Evolutionary conservation across 2,329 filamentous ascomycete genomes (phyloP), one percentile per base, ranked within the genome.

Genomic region (Aspergillus eucalypticola): DNA sequence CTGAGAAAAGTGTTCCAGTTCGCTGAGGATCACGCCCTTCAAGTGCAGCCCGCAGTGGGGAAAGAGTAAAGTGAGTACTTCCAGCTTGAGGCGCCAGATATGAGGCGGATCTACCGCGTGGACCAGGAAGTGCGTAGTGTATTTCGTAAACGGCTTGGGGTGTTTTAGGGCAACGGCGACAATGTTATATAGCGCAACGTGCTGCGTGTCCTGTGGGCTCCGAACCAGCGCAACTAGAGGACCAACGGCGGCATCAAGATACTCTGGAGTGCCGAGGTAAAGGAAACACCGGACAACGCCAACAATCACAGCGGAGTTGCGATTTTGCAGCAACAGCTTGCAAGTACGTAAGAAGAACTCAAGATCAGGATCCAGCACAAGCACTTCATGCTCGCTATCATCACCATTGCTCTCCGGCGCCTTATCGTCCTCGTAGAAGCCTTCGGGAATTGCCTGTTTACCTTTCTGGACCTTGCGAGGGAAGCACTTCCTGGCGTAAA

Each of bases 131-230:
- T 96, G 95, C 35, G 90, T 90, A 17, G 90, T 86, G 71, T 96
- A 94, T 71, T 87, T 90, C 58, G 94, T 90, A 73, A 99, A 99
- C n/a, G 89, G 85, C 41, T 85, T 81, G 0, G 95, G 92, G 15
- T 86, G 83, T 27, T 83, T 81, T 10, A 98, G 82, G 69, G 91
- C 95, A 48, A 99, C 90, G n/a, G 92, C 90, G 10, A 97, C 92
- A 60, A 98, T 93, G 73, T 98, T 97, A 81, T 94, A 94, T 17
- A 99, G 84, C 1, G 92, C 93, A 41, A 96, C 85, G 71, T 96
- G 89, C 72, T 96, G 90, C 54, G 96, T 92, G 72, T 98, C 94
- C 61, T 90, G 87, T 0, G 92, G 88, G 11, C 91, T 89, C 59
- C 95, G 87, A 59, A 99, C 81, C 32, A 99, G 84, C 15, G 94